Conservation (phyloP, 306 rosid species). For the Spatholobus suberectus region DNA sequence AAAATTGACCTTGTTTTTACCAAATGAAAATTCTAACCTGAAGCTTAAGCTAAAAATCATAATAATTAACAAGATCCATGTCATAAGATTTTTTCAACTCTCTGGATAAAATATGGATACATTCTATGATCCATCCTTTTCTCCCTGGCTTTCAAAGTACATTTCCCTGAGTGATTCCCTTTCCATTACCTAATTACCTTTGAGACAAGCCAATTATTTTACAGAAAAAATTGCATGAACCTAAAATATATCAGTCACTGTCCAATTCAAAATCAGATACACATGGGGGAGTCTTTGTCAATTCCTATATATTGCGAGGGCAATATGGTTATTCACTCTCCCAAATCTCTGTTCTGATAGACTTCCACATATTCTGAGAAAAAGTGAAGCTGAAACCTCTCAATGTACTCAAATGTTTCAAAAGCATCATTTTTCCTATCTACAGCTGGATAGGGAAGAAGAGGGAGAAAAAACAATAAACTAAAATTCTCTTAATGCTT, state of each 20-base stretch:
- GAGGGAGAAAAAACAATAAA: not conserved
- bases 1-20: conserved; percentile 17
- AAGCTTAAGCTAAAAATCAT: not conserved
- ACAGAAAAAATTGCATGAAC: conserved; percentile 26
- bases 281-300: conserved; percentile 52
- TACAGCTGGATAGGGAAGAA: conserved; percentile 60
- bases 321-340: conserved; percentile 41
- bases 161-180: conserved; percentile 39
- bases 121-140: conserved; percentile 42
- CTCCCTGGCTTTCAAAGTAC: conserved; percentile 47
- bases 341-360: conserved; percentile 41
- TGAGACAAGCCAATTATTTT: conserved; percentile 40
- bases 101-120: conserved; percentile 28
- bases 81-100: conserved; percentile 23
- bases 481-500: conserved; percentile 50
- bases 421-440: conserved; percentile 43
- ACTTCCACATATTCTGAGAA: conserved; percentile 37
- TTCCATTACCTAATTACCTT: conserved; percentile 65
- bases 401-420: conserved; percentile 77
- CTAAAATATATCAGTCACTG: conserved; percentile 40
- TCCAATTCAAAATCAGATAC: conserved; percentile 47
- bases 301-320: conserved; percentile 41
- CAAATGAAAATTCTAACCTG: not conserved
- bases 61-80: conserved; percentile 14
- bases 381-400: conserved; percentile 63